Percentiles rank a stretch among this genome's conserved stretches.
phyloP scores from a whole-genome alignment of 768 basidiomycete genomes.

The Suillus plorans region DNA sequence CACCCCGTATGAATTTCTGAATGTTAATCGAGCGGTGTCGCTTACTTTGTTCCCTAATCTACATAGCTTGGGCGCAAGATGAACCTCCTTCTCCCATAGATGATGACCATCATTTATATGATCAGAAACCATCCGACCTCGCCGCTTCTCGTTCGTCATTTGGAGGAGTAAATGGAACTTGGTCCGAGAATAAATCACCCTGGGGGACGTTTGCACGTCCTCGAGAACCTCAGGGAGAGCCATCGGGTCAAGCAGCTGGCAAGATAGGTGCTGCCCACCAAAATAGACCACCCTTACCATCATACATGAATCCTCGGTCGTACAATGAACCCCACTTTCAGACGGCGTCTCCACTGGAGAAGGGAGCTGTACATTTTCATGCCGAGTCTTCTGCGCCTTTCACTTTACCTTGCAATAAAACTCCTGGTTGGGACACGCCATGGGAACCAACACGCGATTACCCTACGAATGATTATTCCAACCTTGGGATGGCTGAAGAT shows the following conservation, averaged over 20 bases:
- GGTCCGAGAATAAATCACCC: constrained; percentile 41
- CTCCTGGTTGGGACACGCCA: constrained; percentile 68
- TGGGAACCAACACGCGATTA: constrained; percentile 36
- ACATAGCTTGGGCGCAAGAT: constrained; percentile 77
- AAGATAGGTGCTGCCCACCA: constrained; percentile 35
- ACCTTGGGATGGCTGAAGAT: constrained; percentile 12
- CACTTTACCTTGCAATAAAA: constrained; percentile 53
- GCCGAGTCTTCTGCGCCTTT: constrained; percentile 31
- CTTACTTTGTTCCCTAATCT: constrained; percentile 9
- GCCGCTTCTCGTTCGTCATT: constrained; percentile 51
- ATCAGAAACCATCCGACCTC: constrained; percentile 50
- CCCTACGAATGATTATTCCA: constrained; percentile 17
- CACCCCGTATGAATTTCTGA: constrained; percentile 56
- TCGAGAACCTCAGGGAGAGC: constrained; percentile 35
- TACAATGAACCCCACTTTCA: neutral
- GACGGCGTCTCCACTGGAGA: neutral
- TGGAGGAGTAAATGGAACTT: constrained; percentile 32
- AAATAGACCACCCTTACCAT: constrained; percentile 54
- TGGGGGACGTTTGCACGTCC: constrained; percentile 79
- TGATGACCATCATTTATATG: constrained; percentile 34
- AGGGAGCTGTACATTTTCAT: neutral
- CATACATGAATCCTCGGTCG: constrained; percentile 27
- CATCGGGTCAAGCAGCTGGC: constrained; percentile 24
- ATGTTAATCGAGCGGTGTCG: neutral
- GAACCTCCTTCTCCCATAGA: constrained; percentile 76